Evolutionary conservation across 345 rosid species (phyloP).

Genomic region (Stellera chamaejasme): DNA sequence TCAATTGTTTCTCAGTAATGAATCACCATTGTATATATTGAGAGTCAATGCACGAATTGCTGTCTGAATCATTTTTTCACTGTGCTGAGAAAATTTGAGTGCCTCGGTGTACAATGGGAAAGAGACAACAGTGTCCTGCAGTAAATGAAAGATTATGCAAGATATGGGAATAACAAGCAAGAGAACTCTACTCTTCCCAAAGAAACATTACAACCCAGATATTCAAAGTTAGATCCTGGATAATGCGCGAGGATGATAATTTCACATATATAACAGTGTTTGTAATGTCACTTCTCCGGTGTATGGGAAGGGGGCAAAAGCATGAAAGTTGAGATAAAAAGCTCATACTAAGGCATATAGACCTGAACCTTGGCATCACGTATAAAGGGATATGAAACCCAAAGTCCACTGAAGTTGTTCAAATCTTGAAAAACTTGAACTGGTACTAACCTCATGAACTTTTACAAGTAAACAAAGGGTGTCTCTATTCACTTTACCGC

Average conservation of each 20-base stretch:
- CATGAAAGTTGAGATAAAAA: no score
- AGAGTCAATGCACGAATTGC: slow-evolving; percentile 71
- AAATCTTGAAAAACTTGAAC: background rate
- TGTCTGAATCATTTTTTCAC: slow-evolving; percentile 73
- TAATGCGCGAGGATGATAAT: background rate
- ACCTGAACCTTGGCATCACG: background rate
- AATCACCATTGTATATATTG: slow-evolving; percentile 47
- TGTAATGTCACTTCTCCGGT: no score
- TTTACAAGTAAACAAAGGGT: slow-evolving; percentile 62
- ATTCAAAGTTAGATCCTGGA: background rate
- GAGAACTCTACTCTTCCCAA: no score
- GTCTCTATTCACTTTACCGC: slow-evolving; percentile 50
- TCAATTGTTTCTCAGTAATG: background rate
- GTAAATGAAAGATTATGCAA: background rate
- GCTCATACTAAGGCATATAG: no score
- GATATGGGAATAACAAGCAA: background rate
- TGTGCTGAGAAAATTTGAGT: slow-evolving; percentile 55
- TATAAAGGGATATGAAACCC: background rate
- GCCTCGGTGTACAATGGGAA: slow-evolving; percentile 57
- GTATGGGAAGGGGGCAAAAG: no score
- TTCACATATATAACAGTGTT: no score
- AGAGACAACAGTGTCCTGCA: slow-evolving; percentile 50
- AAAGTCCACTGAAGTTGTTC: background rate
- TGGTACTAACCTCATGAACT: slow-evolving; percentile 46
- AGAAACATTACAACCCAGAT: background rate